Evolutionary conservation across 2,329 filamentous ascomycete genomes (phyloP), one percentile per base, ranked within the genome.

Genomic region (Neophaeococcomyces mojaviensis): DNA sequence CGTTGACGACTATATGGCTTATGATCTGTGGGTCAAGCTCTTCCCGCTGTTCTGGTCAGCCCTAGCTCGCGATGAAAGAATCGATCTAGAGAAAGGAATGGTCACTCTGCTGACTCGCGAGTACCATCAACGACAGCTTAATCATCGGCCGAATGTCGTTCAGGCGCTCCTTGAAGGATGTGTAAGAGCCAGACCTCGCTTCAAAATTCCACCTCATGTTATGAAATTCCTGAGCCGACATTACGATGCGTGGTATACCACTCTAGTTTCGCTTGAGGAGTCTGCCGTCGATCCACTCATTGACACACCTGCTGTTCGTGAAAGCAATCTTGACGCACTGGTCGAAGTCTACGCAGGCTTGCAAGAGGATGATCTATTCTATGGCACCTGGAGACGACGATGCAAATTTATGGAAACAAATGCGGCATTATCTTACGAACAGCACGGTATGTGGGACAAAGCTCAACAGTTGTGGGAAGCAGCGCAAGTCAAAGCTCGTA

Each of bases 361-460:
- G 12, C 86, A 94, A 59, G 94, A 99, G 63, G 89, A 97, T 41
- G 92, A 99, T 62, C 73, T 98, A 39, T 99, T 97, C 64, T 97
- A 98, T 54, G 92, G 92, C 7, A 94, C 89, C 0, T 98, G 92
- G 92, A 82, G 92, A 49, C 81, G 92, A 47, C 82, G 92, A 37
- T 95, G 89, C 63, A 88, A 95, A 55, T 98, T 95, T 60, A 85
- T 98, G 4, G 94, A 98, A 70, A 97, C 89, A 7, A 99, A 98
- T 61, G 88, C 92, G 12, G 92, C 89, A 1, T 72, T 99, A 6
- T 98, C 92, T 0, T 98, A 96, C 58, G 94, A 99, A 68, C 94
- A 99, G 63, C 94, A 94, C 58, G 92, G 92, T 39, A 94, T 97
- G 79, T 98, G 92, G 94, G 92, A 98, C 59, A 97, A 97, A 67